Conservation (phyloP, 129 eudicot species). For the Glebionis coronaria region DNA sequence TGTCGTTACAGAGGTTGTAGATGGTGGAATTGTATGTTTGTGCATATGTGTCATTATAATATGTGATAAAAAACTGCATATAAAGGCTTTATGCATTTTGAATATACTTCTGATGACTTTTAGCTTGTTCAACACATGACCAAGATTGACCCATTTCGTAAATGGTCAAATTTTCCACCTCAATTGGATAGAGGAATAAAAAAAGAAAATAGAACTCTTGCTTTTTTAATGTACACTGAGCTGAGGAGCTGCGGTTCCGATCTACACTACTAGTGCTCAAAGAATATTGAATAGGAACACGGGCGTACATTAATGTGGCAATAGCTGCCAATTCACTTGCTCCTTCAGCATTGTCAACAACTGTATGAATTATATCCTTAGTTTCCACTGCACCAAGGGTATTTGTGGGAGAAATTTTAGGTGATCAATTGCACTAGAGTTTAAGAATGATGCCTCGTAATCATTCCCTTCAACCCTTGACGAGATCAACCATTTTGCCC, state of each 20-base stretch:
- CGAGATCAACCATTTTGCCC: conserved; percentile 88
- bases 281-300: conserved; percentile 83
- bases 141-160: neutral
- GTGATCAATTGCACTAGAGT: conserved; percentile 70
- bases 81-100: conserved; percentile 4
- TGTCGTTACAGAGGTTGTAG: too few relatives aligned
- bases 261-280: conserved; percentile 86
- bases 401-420: conserved; percentile 43
- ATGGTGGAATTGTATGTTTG: too few relatives aligned
- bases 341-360: conserved; percentile 97
- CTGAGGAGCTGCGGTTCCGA: conserved; percentile 67
- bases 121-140: neutral
- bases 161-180: neutral
- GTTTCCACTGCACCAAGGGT: conserved; percentile 54
- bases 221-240: conserved; percentile 94
- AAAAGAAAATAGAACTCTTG: conserved; percentile 18
- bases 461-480: conserved; percentile 79
- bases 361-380: conserved; percentile 66
- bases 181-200: neutral
- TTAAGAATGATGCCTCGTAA: conserved; percentile 90
- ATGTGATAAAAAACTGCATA: too few relatives aligned
- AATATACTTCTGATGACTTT: neutral
- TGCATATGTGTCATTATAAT: too few relatives aligned
- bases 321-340: conserved; percentile 94
- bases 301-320: conserved; percentile 90